Percentiles rank a stretch among this genome's conserved stretches.
Conservation (phyloP, 768 basidiomycete species). For the Lyophyllum semitale region DNA sequence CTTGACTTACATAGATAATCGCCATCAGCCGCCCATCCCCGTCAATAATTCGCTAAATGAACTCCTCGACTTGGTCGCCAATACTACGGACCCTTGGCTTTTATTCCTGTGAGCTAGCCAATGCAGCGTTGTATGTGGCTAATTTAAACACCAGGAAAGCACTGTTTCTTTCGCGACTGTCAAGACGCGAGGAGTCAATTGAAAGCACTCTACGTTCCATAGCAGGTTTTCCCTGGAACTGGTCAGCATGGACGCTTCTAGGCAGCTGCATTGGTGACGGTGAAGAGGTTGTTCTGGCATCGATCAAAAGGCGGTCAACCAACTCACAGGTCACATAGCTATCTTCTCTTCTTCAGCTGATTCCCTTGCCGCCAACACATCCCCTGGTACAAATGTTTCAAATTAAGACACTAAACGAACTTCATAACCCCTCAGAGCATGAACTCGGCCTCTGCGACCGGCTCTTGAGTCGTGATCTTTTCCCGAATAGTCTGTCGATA, state of each 20-base stretch:
- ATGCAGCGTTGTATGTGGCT: neutral
- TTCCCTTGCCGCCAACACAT: constrained; percentile 48
- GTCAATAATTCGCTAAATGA: constrained; percentile 59
- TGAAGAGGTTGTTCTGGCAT: constrained; percentile 66
- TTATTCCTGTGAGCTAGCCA: constrained; percentile 69
- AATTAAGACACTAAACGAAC: constrained; percentile 84
- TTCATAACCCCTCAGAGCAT: constrained; percentile 86
- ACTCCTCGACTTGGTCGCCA: constrained; percentile 60
- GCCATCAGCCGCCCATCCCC: constrained; percentile 68
- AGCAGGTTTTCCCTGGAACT: constrained; percentile 85
- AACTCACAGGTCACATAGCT: constrained; percentile 33
- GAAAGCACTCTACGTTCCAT: constrained; percentile 79
- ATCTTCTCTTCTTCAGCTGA: constrained; percentile 47
- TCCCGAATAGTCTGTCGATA: constrained; percentile 82
- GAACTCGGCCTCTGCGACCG: constrained; percentile 82
- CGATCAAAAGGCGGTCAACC: constrained; percentile 8
- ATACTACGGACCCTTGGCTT: constrained; percentile 75
- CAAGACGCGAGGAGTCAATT: constrained; percentile 83
- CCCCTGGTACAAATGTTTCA: constrained; percentile 72
- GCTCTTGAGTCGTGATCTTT: constrained; percentile 68
- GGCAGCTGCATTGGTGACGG: constrained; percentile 76
- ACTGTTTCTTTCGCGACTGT: constrained; percentile 77
- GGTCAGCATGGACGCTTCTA: constrained; percentile 90
- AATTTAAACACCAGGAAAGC: constrained; percentile 60
- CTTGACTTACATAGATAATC: constrained; percentile 49